Percentiles rank a stretch among this genome's conserved stretches.
These are phyloP conservation scores for Wickerhamomyces sp. DNA, from an alignment of 1,139 yeast genomes.

Conservation along the genomic window DNA sequence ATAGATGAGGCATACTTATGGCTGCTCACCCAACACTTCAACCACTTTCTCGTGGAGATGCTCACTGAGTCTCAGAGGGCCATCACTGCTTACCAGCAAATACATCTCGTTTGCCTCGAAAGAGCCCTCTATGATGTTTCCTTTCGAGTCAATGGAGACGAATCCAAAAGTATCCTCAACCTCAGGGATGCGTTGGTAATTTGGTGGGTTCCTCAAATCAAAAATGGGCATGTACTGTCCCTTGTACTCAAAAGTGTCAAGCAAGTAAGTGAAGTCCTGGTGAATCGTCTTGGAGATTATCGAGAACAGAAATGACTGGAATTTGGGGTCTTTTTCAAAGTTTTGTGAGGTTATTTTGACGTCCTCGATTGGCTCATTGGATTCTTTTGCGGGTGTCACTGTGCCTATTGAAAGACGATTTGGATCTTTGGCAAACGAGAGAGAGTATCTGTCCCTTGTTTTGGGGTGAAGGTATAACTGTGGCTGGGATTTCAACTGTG, in stretches of 20 bases:
- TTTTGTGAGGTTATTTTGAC: conserved; percentile 10
- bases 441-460: neutral
- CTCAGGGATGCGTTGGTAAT: conserved; percentile 66
- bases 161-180: conserved; percentile 72
- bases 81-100: conserved; percentile 50
- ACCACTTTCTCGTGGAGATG: conserved; percentile 41
- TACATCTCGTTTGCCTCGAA: conserved; percentile 61
- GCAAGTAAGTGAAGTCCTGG: conserved; percentile 52
- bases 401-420: conserved; percentile 26
- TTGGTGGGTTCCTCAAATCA: conserved; percentile 64
- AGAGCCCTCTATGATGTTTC: conserved; percentile 48
- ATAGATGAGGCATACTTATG: too few species aligned
- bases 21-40: conserved; percentile 8
- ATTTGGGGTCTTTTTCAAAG: conserved; percentile 25
- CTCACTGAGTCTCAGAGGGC: conserved; percentile 56
- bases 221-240: conserved; percentile 62
- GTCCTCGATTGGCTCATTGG: conserved; percentile 1
- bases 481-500: conserved; percentile 5
- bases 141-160: conserved; percentile 52
- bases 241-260: conserved; percentile 59
- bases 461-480: conserved; percentile 11
- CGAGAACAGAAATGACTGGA: conserved; percentile 27
- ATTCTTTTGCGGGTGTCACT: conserved; percentile 15
- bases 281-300: conserved; percentile 29
- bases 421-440: conserved; percentile 35